Evolutionary conservation across 2,329 filamentous ascomycete genomes (phyloP).

Genomic region (Fusarium agapanthi): DNA sequence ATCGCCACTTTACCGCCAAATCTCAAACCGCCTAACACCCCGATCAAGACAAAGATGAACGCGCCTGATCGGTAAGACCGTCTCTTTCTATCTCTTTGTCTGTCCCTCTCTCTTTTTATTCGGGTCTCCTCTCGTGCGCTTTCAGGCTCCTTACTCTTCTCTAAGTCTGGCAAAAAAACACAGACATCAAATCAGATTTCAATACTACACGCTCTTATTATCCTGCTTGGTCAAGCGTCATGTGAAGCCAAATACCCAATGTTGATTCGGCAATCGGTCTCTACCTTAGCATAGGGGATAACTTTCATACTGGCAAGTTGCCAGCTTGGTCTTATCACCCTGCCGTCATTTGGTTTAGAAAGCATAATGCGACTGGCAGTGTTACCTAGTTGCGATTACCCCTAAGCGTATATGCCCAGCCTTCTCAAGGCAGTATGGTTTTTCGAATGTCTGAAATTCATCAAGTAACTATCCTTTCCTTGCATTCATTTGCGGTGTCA

Average conservation of each 20-base stretch:
- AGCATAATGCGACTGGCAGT: background rate
- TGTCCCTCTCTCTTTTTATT: background rate
- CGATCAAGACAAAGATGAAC: constrained; percentile 55
- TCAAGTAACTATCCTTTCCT: background rate
- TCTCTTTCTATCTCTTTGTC: background rate
- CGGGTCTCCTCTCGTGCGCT: background rate
- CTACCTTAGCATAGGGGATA: background rate
- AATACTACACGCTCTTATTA: background rate
- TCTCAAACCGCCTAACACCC: constrained; percentile 1
- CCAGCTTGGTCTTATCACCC: background rate
- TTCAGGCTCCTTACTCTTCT: background rate
- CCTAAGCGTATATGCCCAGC: background rate
- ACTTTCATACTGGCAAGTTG: background rate
- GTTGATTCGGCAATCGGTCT: background rate
- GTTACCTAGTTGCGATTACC: background rate
- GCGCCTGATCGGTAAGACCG: constrained; percentile 62
- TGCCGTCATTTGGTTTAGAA: background rate
- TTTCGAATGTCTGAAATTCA: background rate
- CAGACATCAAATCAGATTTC: background rate
- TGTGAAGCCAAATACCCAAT: background rate
- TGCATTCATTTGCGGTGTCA: constrained; percentile 10
- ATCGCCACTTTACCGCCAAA: constrained; percentile 36
- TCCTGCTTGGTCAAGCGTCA: background rate
- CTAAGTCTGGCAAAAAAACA: background rate
- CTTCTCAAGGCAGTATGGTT: background rate